Percentiles rank a stretch among this genome's conserved stretches.
These are phyloP conservation scores for Candida rishiriensis DNA, from an alignment of 805 yeast species.

Conservation along the genomic window DNA sequence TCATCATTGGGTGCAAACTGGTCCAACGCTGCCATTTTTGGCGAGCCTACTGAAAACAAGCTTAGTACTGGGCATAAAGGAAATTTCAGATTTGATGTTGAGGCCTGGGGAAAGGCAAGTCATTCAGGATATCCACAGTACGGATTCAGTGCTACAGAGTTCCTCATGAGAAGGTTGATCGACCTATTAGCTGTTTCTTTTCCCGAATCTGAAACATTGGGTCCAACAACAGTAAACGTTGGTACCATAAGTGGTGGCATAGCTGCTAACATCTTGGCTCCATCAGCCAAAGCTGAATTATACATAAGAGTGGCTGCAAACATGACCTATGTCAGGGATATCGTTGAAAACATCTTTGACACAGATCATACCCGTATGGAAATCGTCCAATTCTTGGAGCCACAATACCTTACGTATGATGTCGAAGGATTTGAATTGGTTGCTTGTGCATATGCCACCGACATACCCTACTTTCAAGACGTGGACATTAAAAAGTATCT, in stretches of 20 bases:
- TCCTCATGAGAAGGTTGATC: slow-evolving; percentile 46
- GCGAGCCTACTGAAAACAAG: slow-evolving; percentile 71
- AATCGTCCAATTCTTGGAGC: too few species aligned
- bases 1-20: slow-evolving; percentile 39
- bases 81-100: slow-evolving; percentile 36
- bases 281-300: slow-evolving; percentile 44
- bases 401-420: slow-evolving; percentile 27
- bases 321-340: slow-evolving; percentile 32
- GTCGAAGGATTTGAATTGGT: slow-evolving; percentile 60
- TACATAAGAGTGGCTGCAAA: slow-evolving; percentile 53
- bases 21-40: slow-evolving; percentile 56
- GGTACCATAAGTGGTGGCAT: slow-evolving; percentile 58
- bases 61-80: slow-evolving; percentile 73
- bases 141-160: slow-evolving; percentile 59
- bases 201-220: slow-evolving; percentile 51
- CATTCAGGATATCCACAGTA: slow-evolving; percentile 71
- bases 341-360: slow-evolving; percentile 22
- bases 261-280: slow-evolving; percentile 65
- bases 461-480: slow-evolving; percentile 40
- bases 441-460: slow-evolving; percentile 33
- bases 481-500: slow-evolving; percentile 42
- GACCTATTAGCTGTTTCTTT: slow-evolving; percentile 38
- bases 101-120: slow-evolving; percentile 50
- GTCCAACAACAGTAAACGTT: slow-evolving; percentile 57
- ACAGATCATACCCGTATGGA: too few species aligned